Evolutionary conservation across 2,329 filamentous ascomycete species (phyloP), one percentile per base, ranked within the genome.

Genomic region (Epichloe gansuensis): DNA sequence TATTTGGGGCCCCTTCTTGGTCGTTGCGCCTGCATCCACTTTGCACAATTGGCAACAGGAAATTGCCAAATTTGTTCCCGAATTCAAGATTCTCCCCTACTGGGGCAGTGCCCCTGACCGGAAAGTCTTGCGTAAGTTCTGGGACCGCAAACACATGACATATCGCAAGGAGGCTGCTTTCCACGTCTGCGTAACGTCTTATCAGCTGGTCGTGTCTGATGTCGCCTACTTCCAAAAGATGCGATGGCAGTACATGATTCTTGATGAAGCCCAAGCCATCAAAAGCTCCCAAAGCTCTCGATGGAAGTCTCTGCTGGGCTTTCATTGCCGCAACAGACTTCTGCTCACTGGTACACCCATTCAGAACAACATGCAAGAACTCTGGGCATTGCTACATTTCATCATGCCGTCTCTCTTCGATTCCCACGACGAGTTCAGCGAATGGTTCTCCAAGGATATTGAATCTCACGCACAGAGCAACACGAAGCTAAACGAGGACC

Each of bases 381-480:
- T 98, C 54, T 98, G 93, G 93, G 93, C 93, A 34, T 72, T 98
- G 59, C 77, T 98, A 21, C 93, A 98, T 77, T 98, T 98, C 73
- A 97, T 97, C 73, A 97, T 98, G 93, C 93, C 93, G n/a, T 95
- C 88, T 44, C 77, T 98, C 50, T 98, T 98, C 69, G 93, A 93
- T 68, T 91, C 86, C 0, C 88, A 93, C 69, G 88, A 94, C 64
- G 88, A 93, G 63, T 94, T 94, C 65, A 91, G 86, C 71, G 88
- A 93, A 62, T 94, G 88, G 88, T 94, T 94, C 67, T 91, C 87
- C 51, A 93, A 93, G 71, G 88, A 93, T 60, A 98, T 98, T 57
- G 93, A 98, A 70, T 97, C 91, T 41, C 93, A 98, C 66, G 93
- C 93, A 0, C 91, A 96, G 72, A 96, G 90, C 68, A 97, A 98